Base-by-base conservation (phyloP, 305 asterid species). In the Rubia peregrina region DNA sequence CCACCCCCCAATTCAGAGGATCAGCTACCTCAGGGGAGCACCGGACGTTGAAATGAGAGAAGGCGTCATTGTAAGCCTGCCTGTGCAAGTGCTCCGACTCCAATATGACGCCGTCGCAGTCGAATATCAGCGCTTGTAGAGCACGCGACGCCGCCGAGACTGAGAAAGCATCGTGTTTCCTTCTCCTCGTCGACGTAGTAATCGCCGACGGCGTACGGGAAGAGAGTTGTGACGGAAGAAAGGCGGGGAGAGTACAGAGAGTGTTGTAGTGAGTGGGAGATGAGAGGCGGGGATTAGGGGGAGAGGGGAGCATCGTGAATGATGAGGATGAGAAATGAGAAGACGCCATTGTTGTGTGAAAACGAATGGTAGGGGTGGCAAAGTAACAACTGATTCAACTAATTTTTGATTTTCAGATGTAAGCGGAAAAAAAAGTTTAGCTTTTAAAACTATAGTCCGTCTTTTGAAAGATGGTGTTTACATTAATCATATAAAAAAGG, bases 1-100 rank as follows among this genome's bases (percentile, higher is more conserved):
- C 92, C 0, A 80, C 83, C 63, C 82, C 81, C 97, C 96, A 93
- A 73, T 81, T 81, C 71, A 93, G 91, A 56, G 90, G 85, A 67
- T 48, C 80, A 11, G 84, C 12, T 0, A 81, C 77, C 70, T 84
- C 68, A 68, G 79, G 49, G 7, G 90, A 88, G 79, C 95, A 89
- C 12, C 91, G 89, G 59, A 90, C 95, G 67, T 87, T 81, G 80
- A 90, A 93, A 77, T 93, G 89, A 42, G 85, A 75, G 73, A 93
- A 90, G 22, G 97, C 98, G 8, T 93, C 97, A 69, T 93, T 93
- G 70, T 93, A 93, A n/a, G 98, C 98, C 80, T 90, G 92, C 65
- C 95, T 94, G 75, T 93, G 98, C 68, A 93, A 90, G 76, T 90
- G 96, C 70, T 93, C 97, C 1, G 98, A 93, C 84, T 93, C 97